Conservation (phyloP, 78 protist genomes). For the Cyanophora paradoxa region DNA sequence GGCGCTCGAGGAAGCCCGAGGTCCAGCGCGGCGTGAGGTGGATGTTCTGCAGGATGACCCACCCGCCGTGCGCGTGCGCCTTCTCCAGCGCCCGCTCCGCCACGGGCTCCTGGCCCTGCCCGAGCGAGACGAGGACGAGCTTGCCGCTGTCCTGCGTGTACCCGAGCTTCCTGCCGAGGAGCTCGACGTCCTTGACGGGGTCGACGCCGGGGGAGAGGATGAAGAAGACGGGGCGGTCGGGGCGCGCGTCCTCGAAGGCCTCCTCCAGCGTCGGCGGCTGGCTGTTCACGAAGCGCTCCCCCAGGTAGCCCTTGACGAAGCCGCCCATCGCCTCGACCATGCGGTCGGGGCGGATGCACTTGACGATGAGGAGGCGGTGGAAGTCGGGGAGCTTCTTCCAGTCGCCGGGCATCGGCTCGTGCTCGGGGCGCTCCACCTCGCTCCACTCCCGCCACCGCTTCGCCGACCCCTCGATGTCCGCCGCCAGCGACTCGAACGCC, state of each 20-base stretch:
- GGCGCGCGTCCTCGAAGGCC: slow-evolving; percentile 44
- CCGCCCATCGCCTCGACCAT: slow-evolving; percentile 37
- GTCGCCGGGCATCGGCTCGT: slow-evolving; percentile 62
- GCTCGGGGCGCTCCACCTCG: slow-evolving; percentile 66
- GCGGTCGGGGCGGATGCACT: slow-evolving; percentile 82
- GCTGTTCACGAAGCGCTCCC: slow-evolving; percentile 23
- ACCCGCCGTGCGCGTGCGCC: slow-evolving; percentile 36
- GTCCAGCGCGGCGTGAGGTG: slow-evolving; percentile 67
- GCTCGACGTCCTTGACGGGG: slow-evolving; percentile 60
- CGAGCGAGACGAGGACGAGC: slow-evolving; percentile 61
- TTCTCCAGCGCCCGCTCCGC: slow-evolving; percentile 55
- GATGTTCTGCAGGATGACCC: slow-evolving; percentile 79
- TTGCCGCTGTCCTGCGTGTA: slow-evolving; percentile 27
- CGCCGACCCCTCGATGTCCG: slow-evolving; percentile 51
- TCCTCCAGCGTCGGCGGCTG: neutral
- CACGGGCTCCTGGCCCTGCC: slow-evolving; percentile 83
- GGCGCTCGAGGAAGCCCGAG: slow-evolving; percentile 60
- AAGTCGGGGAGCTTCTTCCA: slow-evolving; percentile 50
- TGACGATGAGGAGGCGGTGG: slow-evolving; percentile 51
- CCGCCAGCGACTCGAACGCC: slow-evolving; percentile 40
- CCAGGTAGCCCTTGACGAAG: slow-evolving; percentile 44
- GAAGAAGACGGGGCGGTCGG: slow-evolving; percentile 69
- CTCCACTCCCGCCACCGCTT: slow-evolving; percentile 75
- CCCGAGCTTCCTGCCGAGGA: slow-evolving; percentile 46
- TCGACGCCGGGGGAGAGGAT: slow-evolving; percentile 85